phyloP scores from a whole-genome alignment of 257 asterid species.

The Penstemon newberryi region DNA sequence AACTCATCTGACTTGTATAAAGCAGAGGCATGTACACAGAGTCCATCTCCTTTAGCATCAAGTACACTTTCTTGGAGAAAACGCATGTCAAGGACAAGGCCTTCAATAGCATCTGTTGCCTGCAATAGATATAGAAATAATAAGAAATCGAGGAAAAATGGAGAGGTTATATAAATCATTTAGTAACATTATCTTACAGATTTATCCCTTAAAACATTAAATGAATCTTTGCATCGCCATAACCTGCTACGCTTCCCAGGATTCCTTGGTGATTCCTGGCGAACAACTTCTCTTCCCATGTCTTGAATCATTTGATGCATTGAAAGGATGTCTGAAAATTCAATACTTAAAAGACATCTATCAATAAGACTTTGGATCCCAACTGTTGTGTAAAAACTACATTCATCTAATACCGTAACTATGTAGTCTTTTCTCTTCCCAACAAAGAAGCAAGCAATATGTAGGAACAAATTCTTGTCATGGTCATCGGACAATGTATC shows the following conservation, averaged over 20 bases:
- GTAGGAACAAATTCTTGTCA: slow-evolving; percentile 19
- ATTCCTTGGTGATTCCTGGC: neutral
- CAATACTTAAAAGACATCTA: neutral
- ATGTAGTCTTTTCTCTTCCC: slow-evolving; percentile 5
- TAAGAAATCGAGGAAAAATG: neutral
- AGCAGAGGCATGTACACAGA: neutral
- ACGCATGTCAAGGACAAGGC: neutral
- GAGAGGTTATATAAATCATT: neutral
- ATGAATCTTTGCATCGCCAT: neutral
- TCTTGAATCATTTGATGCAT: slow-evolving; percentile 2
- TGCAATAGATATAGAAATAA: neutral
- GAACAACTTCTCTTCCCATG: neutral
- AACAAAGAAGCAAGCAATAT: slow-evolving; percentile 17
- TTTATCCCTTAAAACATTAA: slow-evolving; percentile 1
- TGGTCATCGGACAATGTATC: neutral
- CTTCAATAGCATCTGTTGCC: neutral
- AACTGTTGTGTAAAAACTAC: neutral
- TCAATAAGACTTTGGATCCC: slow-evolving; percentile 1
- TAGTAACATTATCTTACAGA: neutral
- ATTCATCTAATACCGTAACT: neutral
- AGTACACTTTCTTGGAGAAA: neutral
- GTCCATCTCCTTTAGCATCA: neutral
- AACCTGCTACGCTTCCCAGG: slow-evolving; percentile 3
- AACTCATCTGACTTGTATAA: neutral
- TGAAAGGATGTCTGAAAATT: neutral